Conservation (phyloP, 345 rosid genomes). For the Abelmoschus esculentus region DNA sequence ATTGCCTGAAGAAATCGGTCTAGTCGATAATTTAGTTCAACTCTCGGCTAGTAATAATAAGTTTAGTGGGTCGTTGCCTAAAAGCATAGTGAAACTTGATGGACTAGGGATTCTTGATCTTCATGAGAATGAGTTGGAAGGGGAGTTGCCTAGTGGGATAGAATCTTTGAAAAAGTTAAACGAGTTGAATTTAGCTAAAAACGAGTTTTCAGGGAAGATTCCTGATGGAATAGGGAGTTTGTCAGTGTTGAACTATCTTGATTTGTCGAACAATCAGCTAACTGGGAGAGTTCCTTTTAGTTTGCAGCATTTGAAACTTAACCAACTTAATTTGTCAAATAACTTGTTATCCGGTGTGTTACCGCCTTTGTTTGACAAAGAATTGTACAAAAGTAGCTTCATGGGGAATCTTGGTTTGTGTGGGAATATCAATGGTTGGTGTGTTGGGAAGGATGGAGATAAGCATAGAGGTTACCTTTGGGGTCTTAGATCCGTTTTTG, state of each 20-base stretch:
- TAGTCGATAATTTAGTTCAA: conserved; percentile 37
- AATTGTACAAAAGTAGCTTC: conserved; percentile 60
- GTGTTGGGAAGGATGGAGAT: conserved; percentile 36
- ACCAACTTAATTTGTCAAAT: conserved; percentile 75
- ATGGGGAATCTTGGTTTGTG: conserved; percentile 81
- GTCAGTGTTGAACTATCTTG: conserved; percentile 79
- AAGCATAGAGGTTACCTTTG: conserved; percentile 57
- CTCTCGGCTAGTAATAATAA: conserved; percentile 56
- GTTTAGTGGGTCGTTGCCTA: conserved; percentile 60
- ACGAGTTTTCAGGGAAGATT: conserved; percentile 50
- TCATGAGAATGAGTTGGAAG: conserved; percentile 52
- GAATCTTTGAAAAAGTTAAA: conserved; percentile 69
- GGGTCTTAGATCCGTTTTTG: conserved; percentile 64
- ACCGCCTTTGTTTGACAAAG: conserved; percentile 61
- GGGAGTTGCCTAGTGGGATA: conserved; percentile 55
- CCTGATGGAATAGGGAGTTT: conserved; percentile 64
- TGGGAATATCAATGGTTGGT: conserved; percentile 53
- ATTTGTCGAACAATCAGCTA: conserved; percentile 66
- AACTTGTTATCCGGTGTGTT: conserved; percentile 58
- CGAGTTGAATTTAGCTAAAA: conserved; percentile 67
- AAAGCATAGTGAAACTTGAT: conserved; percentile 46
- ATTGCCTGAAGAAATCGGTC: conserved; percentile 71
- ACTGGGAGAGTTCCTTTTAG: conserved; percentile 58
- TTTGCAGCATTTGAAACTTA: conserved; percentile 80
- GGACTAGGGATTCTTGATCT: conserved; percentile 72